A percentile compares a stretch with the other conserved stretches of the same genome.
Evolutionary conservation across 2,329 filamentous ascomycete genomes (phyloP).

Genomic region (Diaporthe sp.): DNA sequence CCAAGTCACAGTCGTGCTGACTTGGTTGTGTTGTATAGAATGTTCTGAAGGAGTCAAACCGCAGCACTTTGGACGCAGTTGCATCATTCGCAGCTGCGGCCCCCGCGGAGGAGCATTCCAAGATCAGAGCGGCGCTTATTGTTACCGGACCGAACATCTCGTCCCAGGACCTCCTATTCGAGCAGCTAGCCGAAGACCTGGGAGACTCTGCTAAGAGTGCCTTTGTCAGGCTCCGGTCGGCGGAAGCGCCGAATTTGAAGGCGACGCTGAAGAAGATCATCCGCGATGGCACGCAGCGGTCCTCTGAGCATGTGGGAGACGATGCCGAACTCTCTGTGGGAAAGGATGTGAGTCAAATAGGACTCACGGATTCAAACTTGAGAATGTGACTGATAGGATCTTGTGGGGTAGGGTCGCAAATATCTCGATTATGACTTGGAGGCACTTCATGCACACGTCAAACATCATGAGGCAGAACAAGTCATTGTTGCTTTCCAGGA

Average conservation of each 20-base stretch:
- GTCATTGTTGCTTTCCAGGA: constrained; percentile 84
- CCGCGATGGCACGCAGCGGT: constrained; percentile 69
- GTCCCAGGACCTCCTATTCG: constrained; percentile 80
- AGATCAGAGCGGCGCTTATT: constrained; percentile 79
- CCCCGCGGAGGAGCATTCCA: constrained; percentile 52
- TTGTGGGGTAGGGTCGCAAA: constrained; percentile 66
- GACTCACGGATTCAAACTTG: too few relatives aligned
- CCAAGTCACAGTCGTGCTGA: not conserved
- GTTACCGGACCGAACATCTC: constrained; percentile 85
- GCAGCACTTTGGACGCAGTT: constrained; percentile 71
- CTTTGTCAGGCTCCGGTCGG: constrained; percentile 78
- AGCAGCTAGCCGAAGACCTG: constrained; percentile 75
- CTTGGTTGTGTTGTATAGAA: constrained; percentile 53
- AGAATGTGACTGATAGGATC: not conserved
- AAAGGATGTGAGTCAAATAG: constrained; percentile 59
- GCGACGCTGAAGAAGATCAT: constrained; percentile 81
- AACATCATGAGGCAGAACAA: constrained; percentile 65
- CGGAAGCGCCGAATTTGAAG: constrained; percentile 81
- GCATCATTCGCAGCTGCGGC: constrained; percentile 66
- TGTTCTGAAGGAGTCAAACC: constrained; percentile 72
- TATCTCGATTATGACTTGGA: constrained; percentile 86
- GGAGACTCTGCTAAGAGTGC: constrained; percentile 62
- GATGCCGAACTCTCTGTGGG: constrained; percentile 60
- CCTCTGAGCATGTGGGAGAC: constrained; percentile 68
- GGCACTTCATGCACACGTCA: constrained; percentile 73